These are phyloP conservation scores for Ophiostoma ips DNA, from an alignment of 2,329 filamentous ascomycete species.

Conservation along the genomic window DNA sequence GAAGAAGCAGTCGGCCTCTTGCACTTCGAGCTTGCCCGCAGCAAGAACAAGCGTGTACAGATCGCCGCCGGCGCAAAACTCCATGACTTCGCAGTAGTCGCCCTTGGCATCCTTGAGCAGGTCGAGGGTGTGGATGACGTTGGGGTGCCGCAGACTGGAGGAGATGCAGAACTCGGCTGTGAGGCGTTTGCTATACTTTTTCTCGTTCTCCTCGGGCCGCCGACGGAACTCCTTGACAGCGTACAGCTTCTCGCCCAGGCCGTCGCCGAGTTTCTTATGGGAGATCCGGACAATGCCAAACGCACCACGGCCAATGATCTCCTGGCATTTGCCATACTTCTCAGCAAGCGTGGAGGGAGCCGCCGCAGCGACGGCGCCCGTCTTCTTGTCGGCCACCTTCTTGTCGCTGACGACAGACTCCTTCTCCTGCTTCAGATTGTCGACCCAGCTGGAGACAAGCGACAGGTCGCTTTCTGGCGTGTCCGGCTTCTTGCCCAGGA, in stretches of 20 bases:
- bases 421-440: conserved; percentile 79
- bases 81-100: conserved; percentile 98
- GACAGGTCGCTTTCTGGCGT: conserved; percentile 71
- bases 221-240: conserved; percentile 97
- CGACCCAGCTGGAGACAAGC: conserved; percentile 90
- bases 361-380: not conserved
- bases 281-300: conserved; percentile 97
- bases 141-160: conserved; percentile 88
- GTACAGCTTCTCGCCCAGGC: conserved; percentile 75
- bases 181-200: conserved; percentile 94
- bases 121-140: conserved; percentile 95
- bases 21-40: conserved; percentile 78
- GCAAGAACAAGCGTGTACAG: conserved; percentile 87
- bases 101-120: conserved; percentile 92
- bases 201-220: conserved; percentile 83
- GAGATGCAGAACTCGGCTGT: conserved; percentile 98
- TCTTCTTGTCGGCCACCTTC: conserved; percentile 15
- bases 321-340: conserved; percentile 97
- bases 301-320: conserved; percentile 87
- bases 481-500: conserved; percentile 66
- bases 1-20: conserved; percentile 95
- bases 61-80: conserved; percentile 93
- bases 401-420: conserved; percentile 62
- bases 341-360: conserved; percentile 59
- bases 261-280: conserved; percentile 80